phyloP scores from a whole-genome alignment of 2,329 filamentous ascomycete genomes.

The Aspergillus ruber region DNA sequence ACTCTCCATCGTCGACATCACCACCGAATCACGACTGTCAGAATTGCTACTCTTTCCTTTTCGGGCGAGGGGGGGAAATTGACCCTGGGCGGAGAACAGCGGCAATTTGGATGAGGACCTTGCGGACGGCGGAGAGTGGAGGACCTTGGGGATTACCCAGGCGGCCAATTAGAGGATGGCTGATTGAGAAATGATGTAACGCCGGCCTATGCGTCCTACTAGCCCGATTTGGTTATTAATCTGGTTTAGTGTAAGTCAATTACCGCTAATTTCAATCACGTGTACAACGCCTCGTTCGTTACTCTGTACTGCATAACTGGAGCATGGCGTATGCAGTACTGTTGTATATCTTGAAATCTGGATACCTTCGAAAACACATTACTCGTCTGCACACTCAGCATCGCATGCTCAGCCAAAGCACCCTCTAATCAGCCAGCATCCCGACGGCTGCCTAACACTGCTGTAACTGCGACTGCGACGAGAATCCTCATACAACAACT shows the following conservation, averaged over 20 bases:
- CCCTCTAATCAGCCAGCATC: no score
- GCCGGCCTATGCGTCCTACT: not conserved
- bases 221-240: not conserved
- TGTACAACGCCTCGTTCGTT: no score
- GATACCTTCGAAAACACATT: no score
- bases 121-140: constrained; percentile 8
- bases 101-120: constrained; percentile 9
- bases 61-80: constrained; percentile 2
- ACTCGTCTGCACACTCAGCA: no score
- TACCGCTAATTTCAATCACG: not conserved
- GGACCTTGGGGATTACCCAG: constrained; percentile 29
- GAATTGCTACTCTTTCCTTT: constrained; percentile 1
- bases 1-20: not conserved
- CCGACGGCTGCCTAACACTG: no score
- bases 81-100: not conserved
- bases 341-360: no score
- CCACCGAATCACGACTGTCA: not conserved
- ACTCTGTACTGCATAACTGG: no score
- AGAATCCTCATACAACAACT: no score
- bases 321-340: no score
- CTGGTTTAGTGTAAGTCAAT: not conserved
- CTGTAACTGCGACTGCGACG: no score
- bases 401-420: no score
- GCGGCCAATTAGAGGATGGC: not conserved
- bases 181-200: not conserved